Base-by-base conservation (phyloP, 1,284 basidiomycete species). In the Xerocomus nothofagi region DNA sequence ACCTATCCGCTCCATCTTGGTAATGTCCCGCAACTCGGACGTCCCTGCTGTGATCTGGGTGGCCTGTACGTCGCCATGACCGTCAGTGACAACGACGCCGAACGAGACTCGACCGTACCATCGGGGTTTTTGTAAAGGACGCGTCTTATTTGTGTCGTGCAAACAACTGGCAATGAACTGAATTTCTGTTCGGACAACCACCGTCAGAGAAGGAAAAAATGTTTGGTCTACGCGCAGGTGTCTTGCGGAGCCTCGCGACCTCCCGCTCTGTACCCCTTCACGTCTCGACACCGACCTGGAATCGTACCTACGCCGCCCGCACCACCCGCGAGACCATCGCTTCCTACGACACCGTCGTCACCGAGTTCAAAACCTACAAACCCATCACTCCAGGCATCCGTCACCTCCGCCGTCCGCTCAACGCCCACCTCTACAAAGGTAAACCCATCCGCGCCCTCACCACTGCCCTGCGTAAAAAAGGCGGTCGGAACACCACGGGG, bases 1-100 rank as follows among this genome's bases (percentile, higher is more conserved):
- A 88, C 92, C 93, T 69, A 97, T 97, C 54, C 93, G 88, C 80
- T 97, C 93, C 83, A 96, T 93, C 78, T 93, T 94, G 47, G 93
- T 94, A 50, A 94, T 86, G 65, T 96, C 93, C 52, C 91, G 81
- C 55, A 94, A 70, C 68, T 90, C 86, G 37, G 86, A 81, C 40
- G 84, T 82, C 31, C 83, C 84, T 51, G 86, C 83, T 4, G 82
- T 73, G 59, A 91, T 90, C 67, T 86, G 80, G 61, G 83, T 76
- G 14, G 85, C 80, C 82, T 82, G 42, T 39, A 26, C 36, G 33
- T 44, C 24, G 39, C 15, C 54, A 59, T 52, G 31, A 31, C 12
- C 24, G 30, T 62, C 39, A 63, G 53, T n/a, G 24, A n/a, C 7
- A 37, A 20, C 14, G 15, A 42, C 0, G 5, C 15, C 3, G n/a